Percentiles rank a stretch among this genome's conserved stretches.
Conservation (phyloP, 495 filamentous ascomycete genomes). For the Saxispiralis lemnorum region DNA sequence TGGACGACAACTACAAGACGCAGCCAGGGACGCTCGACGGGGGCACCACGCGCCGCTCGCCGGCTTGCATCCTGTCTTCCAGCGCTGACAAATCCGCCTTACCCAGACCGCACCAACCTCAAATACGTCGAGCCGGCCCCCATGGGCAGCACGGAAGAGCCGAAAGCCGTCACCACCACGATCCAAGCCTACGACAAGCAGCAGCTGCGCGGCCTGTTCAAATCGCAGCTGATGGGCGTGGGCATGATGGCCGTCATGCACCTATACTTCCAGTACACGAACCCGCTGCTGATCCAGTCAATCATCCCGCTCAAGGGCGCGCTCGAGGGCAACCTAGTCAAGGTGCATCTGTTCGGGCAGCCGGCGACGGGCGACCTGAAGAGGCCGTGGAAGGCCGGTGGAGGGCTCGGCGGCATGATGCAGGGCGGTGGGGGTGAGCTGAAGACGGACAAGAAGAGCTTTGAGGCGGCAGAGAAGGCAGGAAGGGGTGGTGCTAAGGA, state of each 20-base stretch:
- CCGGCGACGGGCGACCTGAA: constrained; percentile 83
- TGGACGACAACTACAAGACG: no score
- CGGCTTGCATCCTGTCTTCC: not conserved
- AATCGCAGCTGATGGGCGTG: constrained; percentile 81
- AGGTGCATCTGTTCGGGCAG: constrained; percentile 83
- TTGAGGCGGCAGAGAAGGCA: constrained; percentile 31
- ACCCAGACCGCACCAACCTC: constrained; percentile 77
- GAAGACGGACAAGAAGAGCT: constrained; percentile 91
- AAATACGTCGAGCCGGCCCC: constrained; percentile 94
- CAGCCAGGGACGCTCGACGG: no score
- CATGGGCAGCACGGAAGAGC: constrained; percentile 80
- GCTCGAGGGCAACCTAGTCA: constrained; percentile 81
- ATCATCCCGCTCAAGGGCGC: constrained; percentile 95
- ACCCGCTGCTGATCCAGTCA: constrained; percentile 93
- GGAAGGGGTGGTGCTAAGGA: constrained; percentile 28
- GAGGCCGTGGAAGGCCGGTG: constrained; percentile 79
- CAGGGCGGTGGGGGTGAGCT: constrained; percentile 46
- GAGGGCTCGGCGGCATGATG: constrained; percentile 48
- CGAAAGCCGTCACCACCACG: constrained; percentile 89
- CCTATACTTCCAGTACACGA: constrained; percentile 97
- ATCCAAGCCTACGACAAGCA: constrained; percentile 77
- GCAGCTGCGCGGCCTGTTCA: constrained; percentile 67
- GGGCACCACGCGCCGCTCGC: no score
- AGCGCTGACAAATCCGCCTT: not conserved
- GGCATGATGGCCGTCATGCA: constrained; percentile 99